Evolutionary conservation across 345 rosid genomes (phyloP), one percentile per base, ranked within the genome.

Genomic region (Citrus trifoliata): DNA sequence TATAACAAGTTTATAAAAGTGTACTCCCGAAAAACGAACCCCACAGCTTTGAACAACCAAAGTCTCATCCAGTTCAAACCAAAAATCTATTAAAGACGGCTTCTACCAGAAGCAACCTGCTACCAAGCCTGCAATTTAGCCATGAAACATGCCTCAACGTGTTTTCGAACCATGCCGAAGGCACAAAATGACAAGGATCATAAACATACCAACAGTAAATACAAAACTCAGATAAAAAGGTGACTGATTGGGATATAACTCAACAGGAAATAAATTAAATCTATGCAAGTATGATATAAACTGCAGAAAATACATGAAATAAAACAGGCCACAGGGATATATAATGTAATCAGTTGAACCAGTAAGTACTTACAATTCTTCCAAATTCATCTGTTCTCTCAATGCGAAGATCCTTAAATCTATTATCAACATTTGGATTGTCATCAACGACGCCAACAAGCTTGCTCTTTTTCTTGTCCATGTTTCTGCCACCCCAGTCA

Each of bases 401-500:
- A 74, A 94, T 93, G 40, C 91, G 91, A 71, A 96, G 82, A 80
- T 96, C 95, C 82, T 87, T 84, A 83, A 91, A 91, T 76, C 88
- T 85, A 37, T 87, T 46, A 46, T 46, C 89, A 42, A 32, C 83
- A 30, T 78, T 32, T 70, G 82, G 90, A 58, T 79, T 83, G 71
- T 84, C 85, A 56, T 86, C 95, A 55, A 86, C 79, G 10, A 96
- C 86, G 75, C 98, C 98, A 74, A 93, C 89, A 76, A 96, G 98
- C 89, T 96, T 96, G 87, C 98, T 93, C 88, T 92, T 96, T 83
- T 94, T 96, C 88, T 93, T 96, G 90, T 96, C 99, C 98, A 94
- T 96, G 87, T 94, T 96, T 78, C 99, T 88, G 77, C 98, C 99
- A 85, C 98, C 99, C 98, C 98, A 93, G 16, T 96, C 97, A 58